Evolutionary conservation across 176 grass and related monocot genomes (phyloP).

Genomic region (Eleusine indica): DNA sequence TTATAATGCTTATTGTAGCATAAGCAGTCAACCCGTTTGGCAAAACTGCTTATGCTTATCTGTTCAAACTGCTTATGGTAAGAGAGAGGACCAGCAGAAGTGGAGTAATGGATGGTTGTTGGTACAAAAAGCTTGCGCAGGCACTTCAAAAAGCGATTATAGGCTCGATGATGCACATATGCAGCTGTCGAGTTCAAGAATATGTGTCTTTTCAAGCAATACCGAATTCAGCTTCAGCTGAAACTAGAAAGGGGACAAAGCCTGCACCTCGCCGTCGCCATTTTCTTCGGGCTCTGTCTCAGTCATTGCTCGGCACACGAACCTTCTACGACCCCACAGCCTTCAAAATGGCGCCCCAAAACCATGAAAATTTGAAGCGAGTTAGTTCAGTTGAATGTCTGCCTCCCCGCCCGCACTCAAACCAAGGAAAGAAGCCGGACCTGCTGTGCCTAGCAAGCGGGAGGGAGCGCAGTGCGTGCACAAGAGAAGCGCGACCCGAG

Average conservation of each 20-base stretch:
- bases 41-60: too few relatives aligned
- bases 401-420: background rate
- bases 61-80: too few relatives aligned
- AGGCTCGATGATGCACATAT: background rate
- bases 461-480: conserved; percentile 28
- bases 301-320: conserved; percentile 55
- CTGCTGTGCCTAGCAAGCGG: conserved; percentile 23
- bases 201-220: background rate
- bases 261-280: conserved; percentile 45
- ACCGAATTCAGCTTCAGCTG: background rate
- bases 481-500: conserved; percentile 26
- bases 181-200: background rate
- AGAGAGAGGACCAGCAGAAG: background rate
- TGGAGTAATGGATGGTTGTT: background rate
- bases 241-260: background rate
- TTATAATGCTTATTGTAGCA: too few relatives aligned
- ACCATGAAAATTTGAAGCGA: background rate
- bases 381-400: background rate
- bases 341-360: conserved; percentile 31
- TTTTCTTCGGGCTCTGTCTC: conserved; percentile 65
- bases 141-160: background rate
- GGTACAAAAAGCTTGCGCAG: background rate
- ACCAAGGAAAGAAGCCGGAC: conserved; percentile 27
- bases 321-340: conserved; percentile 33
- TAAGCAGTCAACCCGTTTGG: too few relatives aligned